Evolutionary conservation across 176 grass and related monocot species (phyloP), one percentile per base, ranked within the genome.

Genomic region (Cocos nucifera): DNA sequence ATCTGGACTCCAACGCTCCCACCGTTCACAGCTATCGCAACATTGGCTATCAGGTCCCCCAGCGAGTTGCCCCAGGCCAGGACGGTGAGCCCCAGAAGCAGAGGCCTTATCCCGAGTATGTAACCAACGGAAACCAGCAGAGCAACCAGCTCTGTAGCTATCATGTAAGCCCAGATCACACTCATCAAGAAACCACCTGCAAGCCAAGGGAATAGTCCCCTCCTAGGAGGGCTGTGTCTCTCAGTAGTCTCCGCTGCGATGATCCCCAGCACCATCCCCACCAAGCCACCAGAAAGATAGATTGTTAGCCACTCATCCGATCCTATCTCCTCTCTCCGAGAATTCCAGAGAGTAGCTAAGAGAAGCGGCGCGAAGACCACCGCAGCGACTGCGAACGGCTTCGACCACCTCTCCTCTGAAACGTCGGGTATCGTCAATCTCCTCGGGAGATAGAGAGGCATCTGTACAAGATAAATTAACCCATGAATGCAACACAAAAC

Each of bases 161-260:
- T 68, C 3, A 68, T 20, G 28, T 68, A 68, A 2, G 65, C 27
- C 65, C 65, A 68, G 2, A 68, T 39, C 53, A 68, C 65, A 10
- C 65, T 56, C 65, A 68, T 68, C 65, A 68, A 21, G n/a, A 68
- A 68, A 18, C 65, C 65, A 22, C 65, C 65, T 19, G 65, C 53
- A 21, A 68, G 52, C 65, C 65, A 68, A 2, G 27, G 53, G 4
- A 68, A 8, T 52, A 68, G 19, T 18, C 52, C 30, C 9, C 3
- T n/a, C n/a, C 18, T 68, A 0, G 65, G 65, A 21, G 65, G 65
- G 10, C 24, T 0, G 19, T 9, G 18, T 16, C 15, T 35, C 65
- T 56, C 65, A 0, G 65, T 57, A 18, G 65, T 68, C n/a, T 35
- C 26, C 53, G 8, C 56, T 3, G 27, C 53, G 4, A 22, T 16